A percentile compares a stretch with the other conserved stretches of the same genome.
These are phyloP conservation scores for Rheum nobile DNA, from an alignment of 148 eudicot species.

Conservation along the genomic window DNA sequence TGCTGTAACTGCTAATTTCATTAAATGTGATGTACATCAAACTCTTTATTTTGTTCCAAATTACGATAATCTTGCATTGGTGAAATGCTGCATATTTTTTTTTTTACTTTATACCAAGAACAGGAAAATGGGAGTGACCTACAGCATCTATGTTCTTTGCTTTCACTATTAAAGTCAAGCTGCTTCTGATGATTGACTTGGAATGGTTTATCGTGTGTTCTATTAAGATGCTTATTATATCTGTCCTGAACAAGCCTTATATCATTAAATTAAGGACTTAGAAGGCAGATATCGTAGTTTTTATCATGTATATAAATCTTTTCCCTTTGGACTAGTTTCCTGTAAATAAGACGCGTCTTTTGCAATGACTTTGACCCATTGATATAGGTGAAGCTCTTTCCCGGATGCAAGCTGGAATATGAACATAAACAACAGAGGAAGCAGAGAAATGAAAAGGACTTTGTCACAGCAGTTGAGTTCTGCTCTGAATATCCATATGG, in stretches of 20 bases:
- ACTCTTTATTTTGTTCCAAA: not conserved
- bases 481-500: slow-evolving; percentile 74
- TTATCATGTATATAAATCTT: not conserved
- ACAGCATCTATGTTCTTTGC: not conserved
- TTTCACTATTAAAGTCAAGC: not conserved
- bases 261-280: not conserved
- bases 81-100: not conserved
- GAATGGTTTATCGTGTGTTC: too few species aligned
- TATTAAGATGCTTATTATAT: too few species aligned
- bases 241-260: not conserved
- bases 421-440: slow-evolving; percentile 44
- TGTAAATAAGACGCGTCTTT: not conserved
- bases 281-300: not conserved
- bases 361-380: slow-evolving; percentile 5
- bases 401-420: slow-evolving; percentile 72
- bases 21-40: not conserved
- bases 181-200: not conserved
- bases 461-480: slow-evolving; percentile 66
- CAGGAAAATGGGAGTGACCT: not conserved
- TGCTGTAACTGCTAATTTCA: not conserved
- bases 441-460: slow-evolving; percentile 36
- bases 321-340: not conserved
- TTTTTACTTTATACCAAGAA: too few species aligned
- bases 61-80: not conserved
- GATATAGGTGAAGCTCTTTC: slow-evolving; percentile 55